phyloP scores from a whole-genome alignment of 345 rosid genomes.

The Hibiscus syriacus region DNA sequence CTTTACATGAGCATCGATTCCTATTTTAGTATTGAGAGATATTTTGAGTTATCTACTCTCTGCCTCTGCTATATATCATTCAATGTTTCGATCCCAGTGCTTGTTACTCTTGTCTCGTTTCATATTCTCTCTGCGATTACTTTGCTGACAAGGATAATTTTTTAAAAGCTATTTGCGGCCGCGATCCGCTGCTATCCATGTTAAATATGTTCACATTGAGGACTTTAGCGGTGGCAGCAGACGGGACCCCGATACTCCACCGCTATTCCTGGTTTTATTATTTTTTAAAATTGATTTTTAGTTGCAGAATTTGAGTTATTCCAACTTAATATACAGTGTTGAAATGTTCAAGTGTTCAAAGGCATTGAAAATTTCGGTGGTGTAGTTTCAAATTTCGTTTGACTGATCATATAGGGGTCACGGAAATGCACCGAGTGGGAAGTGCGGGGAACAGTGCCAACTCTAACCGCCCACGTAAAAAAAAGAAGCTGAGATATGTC shows the following conservation, averaged over 20 bases:
- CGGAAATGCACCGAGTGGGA: conserved; percentile 97
- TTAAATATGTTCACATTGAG: background rate
- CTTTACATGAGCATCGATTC: background rate
- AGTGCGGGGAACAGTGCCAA: conserved; percentile 86
- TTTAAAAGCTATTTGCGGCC: background rate
- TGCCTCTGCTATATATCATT: background rate
- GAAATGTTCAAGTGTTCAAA: background rate
- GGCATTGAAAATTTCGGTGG: background rate
- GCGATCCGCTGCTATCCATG: background rate
- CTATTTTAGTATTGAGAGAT: background rate
- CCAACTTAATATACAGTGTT: background rate
- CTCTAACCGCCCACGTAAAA: conserved; percentile 89
- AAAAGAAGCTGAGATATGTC: conserved; percentile 89
- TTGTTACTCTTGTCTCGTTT: background rate
- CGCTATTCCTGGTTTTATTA: background rate
- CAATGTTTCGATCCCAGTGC: background rate
- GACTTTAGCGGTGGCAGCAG: background rate
- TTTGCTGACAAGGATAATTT: background rate
- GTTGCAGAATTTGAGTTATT: background rate
- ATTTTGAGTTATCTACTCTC: background rate
- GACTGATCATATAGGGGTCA: conserved; percentile 25
- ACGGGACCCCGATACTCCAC: background rate
- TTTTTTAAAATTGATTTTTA: background rate
- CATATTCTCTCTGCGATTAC: background rate
- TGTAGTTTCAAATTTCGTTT: background rate